These are phyloP conservation scores for Amylostereum areolatum DNA, from an alignment of 1,284 basidiomycete species.

Conservation along the genomic window DNA sequence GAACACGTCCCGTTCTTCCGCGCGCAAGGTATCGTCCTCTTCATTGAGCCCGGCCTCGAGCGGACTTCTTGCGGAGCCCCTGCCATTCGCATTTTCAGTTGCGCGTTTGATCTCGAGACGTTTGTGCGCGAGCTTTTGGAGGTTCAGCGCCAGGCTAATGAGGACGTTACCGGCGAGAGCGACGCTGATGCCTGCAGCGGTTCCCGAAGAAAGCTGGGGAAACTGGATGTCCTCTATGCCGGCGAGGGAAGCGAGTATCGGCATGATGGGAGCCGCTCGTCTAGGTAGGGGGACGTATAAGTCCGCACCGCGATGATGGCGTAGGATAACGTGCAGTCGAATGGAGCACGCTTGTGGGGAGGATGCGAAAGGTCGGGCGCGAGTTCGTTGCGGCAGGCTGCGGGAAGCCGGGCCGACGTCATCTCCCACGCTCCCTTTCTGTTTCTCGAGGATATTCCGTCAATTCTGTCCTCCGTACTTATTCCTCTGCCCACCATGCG, in stretches of 20 bases:
- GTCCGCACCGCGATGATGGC: neutral
- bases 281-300: constrained; percentile 5
- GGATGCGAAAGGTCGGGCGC: too few species aligned
- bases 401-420: too few species aligned
- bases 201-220: constrained; percentile 52
- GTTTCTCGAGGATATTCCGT: too few species aligned
- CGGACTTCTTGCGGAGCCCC: constrained; percentile 1
- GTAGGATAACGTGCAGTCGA: too few species aligned
- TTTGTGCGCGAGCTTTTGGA: constrained; percentile 89
- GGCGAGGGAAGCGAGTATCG: constrained; percentile 1
- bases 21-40: neutral
- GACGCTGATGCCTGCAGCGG: constrained; percentile 78
- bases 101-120: constrained; percentile 47
- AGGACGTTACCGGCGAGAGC: constrained; percentile 84
- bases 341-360: too few species aligned
- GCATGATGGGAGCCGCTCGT: neutral
- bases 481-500: constrained; percentile 46
- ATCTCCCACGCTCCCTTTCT: too few species aligned
- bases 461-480: too few species aligned
- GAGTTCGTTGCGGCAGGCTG: too few species aligned
- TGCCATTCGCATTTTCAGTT: neutral
- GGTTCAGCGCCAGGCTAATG: constrained; percentile 85
- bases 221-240: constrained; percentile 32
- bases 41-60: constrained; percentile 1
- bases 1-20: neutral